Evolutionary conservation across 2,329 filamentous ascomycete genomes (phyloP).

Genomic region (Stagonosporopsis cucurbitacearum): DNA sequence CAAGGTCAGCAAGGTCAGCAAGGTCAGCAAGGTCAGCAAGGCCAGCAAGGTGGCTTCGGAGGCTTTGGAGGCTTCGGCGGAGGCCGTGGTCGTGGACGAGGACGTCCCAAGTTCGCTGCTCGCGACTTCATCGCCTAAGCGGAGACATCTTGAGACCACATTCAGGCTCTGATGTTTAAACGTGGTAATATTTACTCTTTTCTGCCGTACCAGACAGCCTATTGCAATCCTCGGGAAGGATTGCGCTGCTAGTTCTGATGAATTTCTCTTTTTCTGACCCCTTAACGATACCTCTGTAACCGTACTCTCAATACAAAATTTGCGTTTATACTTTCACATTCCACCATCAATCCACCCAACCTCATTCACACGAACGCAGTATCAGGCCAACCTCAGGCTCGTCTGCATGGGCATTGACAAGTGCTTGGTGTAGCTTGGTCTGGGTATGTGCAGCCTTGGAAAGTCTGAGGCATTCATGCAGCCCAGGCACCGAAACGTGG

Average conservation of each 20-base stretch:
- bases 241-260: slow-evolving; percentile 38
- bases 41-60: slow-evolving; percentile 14
- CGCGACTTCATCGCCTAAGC: slow-evolving; percentile 44
- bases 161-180: slow-evolving; percentile 17
- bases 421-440: background rate
- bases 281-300: slow-evolving; percentile 42
- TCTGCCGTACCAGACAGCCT: slow-evolving; percentile 31
- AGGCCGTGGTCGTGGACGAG: slow-evolving; percentile 26
- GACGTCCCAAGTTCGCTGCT: slow-evolving; percentile 39
- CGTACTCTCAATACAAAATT: slow-evolving; percentile 27
- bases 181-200: slow-evolving; percentile 41
- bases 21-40: slow-evolving; percentile 24
- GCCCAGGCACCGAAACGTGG: slow-evolving; percentile 13
- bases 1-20: slow-evolving; percentile 9
- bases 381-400: background rate
- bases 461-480: slow-evolving; percentile 17
- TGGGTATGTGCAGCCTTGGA: slow-evolving; percentile 9
- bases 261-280: slow-evolving; percentile 31
- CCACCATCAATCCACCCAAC: background rate
- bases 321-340: background rate
- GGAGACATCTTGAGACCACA: background rate
- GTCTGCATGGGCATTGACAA: background rate
- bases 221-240: slow-evolving; percentile 34
- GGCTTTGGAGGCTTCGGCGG: slow-evolving; percentile 6
- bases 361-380: background rate